These are phyloP conservation scores for Blastomyces gilchristii DNA, from an alignment of 2,329 filamentous ascomycete genomes.

Conservation along the genomic window DNA sequence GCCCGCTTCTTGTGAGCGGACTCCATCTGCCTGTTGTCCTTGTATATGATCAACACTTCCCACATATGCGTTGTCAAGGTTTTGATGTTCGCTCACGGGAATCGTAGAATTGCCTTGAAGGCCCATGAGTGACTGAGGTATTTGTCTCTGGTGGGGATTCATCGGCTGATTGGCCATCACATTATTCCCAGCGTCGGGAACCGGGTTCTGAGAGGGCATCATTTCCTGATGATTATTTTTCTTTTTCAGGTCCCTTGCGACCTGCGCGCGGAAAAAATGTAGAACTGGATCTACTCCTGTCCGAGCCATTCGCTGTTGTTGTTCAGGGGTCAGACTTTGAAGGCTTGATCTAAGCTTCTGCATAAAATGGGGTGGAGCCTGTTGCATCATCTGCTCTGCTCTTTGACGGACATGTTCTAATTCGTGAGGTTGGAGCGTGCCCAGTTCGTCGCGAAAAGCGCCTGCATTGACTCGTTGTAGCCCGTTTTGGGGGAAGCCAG, in stretches of 20 bases:
- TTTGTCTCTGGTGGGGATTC: constrained; percentile 32
- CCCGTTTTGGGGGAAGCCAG: constrained; percentile 19
- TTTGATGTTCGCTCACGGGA: constrained; percentile 23
- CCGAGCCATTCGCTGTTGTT: constrained; percentile 36
- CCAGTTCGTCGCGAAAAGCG: constrained; percentile 27
- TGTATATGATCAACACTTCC: constrained; percentile 46
- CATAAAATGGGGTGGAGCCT: constrained; percentile 35
- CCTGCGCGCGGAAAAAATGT: constrained; percentile 42
- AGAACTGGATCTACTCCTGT: constrained; percentile 42
- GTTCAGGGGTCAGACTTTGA: constrained; percentile 38
- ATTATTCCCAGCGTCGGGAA: constrained; percentile 22
- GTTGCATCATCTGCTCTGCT: constrained; percentile 39
- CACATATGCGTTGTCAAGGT: constrained; percentile 29
- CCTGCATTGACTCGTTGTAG: constrained; percentile 24
- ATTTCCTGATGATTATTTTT: constrained; percentile 26
- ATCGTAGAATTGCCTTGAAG: constrained; percentile 31
- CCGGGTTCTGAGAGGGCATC: constrained; percentile 20
- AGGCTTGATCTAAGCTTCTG: constrained; percentile 41
- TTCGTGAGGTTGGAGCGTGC: constrained; percentile 32
- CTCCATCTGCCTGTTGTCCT: constrained; percentile 51
- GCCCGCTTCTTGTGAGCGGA: constrained; percentile 51
- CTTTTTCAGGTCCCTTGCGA: constrained; percentile 33
- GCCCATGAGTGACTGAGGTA: constrained; percentile 34
- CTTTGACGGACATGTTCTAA: constrained; percentile 37
- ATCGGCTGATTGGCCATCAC: constrained; percentile 28